These are phyloP conservation scores for Spongispora temasekensis DNA, from an alignment of 1,284 basidiomycete genomes.

Conservation along the genomic window DNA sequence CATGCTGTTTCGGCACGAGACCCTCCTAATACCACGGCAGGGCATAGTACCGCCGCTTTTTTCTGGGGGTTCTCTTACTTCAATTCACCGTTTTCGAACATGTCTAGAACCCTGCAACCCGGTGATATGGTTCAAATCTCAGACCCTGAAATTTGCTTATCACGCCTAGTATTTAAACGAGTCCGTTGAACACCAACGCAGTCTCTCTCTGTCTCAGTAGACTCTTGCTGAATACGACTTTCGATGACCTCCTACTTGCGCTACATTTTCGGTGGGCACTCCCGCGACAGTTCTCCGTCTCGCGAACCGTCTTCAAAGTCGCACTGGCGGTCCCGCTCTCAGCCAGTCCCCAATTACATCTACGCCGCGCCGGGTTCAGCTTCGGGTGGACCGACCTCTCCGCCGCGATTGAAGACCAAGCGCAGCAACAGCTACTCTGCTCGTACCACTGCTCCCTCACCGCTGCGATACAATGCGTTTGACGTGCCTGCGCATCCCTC, in stretches of 20 bases:
- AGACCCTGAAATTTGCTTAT: constrained; percentile 26
- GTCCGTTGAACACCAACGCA: background rate
- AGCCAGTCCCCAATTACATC: constrained; percentile 33
- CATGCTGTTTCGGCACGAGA: constrained; percentile 20
- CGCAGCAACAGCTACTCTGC: constrained; percentile 38
- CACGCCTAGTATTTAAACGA: constrained; percentile 31
- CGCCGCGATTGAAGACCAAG: constrained; percentile 35
- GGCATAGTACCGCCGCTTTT: constrained; percentile 17
- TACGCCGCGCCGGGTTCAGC: constrained; percentile 23
- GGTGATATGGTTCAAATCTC: constrained; percentile 8
- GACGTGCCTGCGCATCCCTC: constrained; percentile 16
- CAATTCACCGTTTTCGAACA: constrained; percentile 22
- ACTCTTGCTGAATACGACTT: constrained; percentile 17
- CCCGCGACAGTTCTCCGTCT: constrained; percentile 28
- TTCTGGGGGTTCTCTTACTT: constrained; percentile 39
- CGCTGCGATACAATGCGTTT: constrained; percentile 34
- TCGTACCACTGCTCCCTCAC: constrained; percentile 29
- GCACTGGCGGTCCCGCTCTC: constrained; percentile 34
- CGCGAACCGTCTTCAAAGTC: constrained; percentile 29
- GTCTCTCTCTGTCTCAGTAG: constrained; percentile 7
- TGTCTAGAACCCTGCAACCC: constrained; percentile 22
- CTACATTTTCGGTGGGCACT: constrained; percentile 36
- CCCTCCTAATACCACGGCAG: constrained; percentile 19
- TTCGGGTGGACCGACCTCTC: constrained; percentile 25
- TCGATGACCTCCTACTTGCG: constrained; percentile 36